Percentiles rank a stretch among this genome's conserved stretches.
Conservation (phyloP, 2,329 filamentous ascomycete genomes). For the Stemphylium vesicarium region DNA sequence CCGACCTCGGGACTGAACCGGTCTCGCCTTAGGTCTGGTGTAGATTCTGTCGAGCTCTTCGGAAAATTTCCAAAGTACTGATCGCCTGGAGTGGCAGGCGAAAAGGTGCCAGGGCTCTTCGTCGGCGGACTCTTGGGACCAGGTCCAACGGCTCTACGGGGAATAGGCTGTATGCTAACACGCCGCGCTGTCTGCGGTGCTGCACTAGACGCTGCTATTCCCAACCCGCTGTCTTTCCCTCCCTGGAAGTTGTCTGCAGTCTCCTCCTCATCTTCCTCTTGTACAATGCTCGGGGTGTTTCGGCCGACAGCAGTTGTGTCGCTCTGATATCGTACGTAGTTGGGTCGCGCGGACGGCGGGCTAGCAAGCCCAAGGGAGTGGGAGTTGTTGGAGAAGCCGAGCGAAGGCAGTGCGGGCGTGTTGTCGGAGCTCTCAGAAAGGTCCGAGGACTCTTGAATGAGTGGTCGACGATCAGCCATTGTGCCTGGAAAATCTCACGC, state of each 20-base stretch:
- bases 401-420: slow-evolving; percentile 36
- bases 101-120: slow-evolving; percentile 27
- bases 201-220: slow-evolving; percentile 37
- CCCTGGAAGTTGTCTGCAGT: slow-evolving; percentile 31
- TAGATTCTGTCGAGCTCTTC: slow-evolving; percentile 33
- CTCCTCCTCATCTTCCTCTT: slow-evolving; percentile 45
- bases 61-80: slow-evolving; percentile 38
- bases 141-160: slow-evolving; percentile 25
- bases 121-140: slow-evolving; percentile 26
- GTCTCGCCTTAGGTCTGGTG: slow-evolving; percentile 44
- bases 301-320: slow-evolving; percentile 44
- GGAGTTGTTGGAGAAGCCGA: slow-evolving; percentile 34
- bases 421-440: slow-evolving; percentile 34
- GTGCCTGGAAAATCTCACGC: slow-evolving; percentile 4
- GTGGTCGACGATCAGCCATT: slow-evolving; percentile 43
- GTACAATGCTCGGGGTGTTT: slow-evolving; percentile 31
- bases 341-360: slow-evolving; percentile 40
- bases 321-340: slow-evolving; percentile 46
- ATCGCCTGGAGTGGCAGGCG: slow-evolving; percentile 37
- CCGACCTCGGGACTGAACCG: slow-evolving; percentile 19
- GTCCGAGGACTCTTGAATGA: slow-evolving; percentile 36
- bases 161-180: slow-evolving; percentile 33
- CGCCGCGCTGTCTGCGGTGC: slow-evolving; percentile 20
- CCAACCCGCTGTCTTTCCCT: slow-evolving; percentile 38
- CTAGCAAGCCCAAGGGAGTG: slow-evolving; percentile 34